Conservation (phyloP, 139 green algal genomes). For the Mesotaenium endlicherianum region DNA sequence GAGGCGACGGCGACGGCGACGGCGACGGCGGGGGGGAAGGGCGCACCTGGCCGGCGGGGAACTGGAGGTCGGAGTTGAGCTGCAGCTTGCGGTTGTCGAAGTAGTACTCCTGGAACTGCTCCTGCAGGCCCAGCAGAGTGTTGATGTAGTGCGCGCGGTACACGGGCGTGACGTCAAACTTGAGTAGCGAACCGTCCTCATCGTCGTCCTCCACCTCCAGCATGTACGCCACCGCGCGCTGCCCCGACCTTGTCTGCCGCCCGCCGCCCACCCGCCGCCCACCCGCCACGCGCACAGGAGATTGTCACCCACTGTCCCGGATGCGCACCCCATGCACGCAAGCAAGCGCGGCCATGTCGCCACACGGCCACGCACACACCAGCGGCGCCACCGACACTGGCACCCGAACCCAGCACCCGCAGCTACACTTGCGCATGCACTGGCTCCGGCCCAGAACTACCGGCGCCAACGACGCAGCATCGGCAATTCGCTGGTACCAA, state of each 20-base stretch:
- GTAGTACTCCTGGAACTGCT: constrained; percentile 48
- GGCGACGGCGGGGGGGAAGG: no score
- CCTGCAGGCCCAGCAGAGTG: constrained; percentile 23
- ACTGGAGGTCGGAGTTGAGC: constrained; percentile 46
- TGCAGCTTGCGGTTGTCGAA: constrained; percentile 49
- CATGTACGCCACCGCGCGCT: constrained; percentile 34
- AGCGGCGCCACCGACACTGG: no score
- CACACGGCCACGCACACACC: no score
- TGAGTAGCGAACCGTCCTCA: constrained; percentile 28
- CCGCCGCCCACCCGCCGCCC: neutral
- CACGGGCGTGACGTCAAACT: constrained; percentile 46
- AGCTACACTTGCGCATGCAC: no score
- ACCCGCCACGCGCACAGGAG: neutral
- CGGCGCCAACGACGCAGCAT: no score
- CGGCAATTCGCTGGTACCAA: no score
- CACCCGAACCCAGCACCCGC: no score
- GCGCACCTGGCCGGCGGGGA: constrained; percentile 30
- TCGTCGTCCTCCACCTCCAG: constrained; percentile 43
- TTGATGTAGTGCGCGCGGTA: constrained; percentile 48
- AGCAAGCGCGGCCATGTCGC: no score
- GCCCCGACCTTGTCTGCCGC: constrained; percentile 33
- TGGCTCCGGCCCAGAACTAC: no score
- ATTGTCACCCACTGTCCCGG: no score
- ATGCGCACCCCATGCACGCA: no score
- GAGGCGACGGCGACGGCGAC: neutral